Conservation (phyloP, 2,329 filamentous ascomycete genomes). For the Trichoderma brevicompactum region DNA sequence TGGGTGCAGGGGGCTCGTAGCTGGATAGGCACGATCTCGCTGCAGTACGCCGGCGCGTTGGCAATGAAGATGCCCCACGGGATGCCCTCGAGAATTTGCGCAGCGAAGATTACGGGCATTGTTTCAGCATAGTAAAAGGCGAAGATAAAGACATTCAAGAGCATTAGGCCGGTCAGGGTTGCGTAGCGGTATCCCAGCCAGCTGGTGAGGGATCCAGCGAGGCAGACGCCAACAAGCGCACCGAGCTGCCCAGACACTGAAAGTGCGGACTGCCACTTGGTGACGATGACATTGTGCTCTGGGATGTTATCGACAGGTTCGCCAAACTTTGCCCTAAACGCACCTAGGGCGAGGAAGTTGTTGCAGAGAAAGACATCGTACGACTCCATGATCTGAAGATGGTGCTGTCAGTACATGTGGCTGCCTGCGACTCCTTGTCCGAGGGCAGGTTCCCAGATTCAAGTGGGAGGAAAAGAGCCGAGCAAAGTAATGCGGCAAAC, state of each 20-base stretch:
- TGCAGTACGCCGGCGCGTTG: slow-evolving; percentile 10
- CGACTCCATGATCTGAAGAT: slow-evolving; percentile 8
- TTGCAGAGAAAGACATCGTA: slow-evolving; percentile 19
- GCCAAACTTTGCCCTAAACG: slow-evolving; percentile 8
- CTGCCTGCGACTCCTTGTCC: neutral
- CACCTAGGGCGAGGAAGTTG: slow-evolving; percentile 15
- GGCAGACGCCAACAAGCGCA: slow-evolving; percentile 10
- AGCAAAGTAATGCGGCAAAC: neutral
- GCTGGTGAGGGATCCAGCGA: slow-evolving; percentile 5
- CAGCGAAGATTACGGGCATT: slow-evolving; percentile 7
- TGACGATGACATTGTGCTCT: slow-evolving; percentile 1
- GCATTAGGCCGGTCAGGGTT: slow-evolving; percentile 3
- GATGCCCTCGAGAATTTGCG: slow-evolving; percentile 14
- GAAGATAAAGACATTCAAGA: slow-evolving; percentile 14
- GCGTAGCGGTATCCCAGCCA: slow-evolving; percentile 14
- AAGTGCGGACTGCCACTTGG: slow-evolving; percentile 9
- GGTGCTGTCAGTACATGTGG: neutral
- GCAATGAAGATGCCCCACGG: slow-evolving; percentile 18
- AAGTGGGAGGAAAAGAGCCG: neutral
- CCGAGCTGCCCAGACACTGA: slow-evolving; percentile 16
- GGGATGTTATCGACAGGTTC: slow-evolving; percentile 10
- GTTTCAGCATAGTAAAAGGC: slow-evolving; percentile 14
- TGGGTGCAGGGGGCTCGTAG: slow-evolving; percentile 14
- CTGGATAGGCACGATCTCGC: slow-evolving; percentile 10
- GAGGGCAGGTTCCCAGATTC: no score